These are phyloP conservation scores for Penicillium sclerotiorum DNA, from an alignment of 2,329 filamentous ascomycete species.

Conservation along the genomic window DNA sequence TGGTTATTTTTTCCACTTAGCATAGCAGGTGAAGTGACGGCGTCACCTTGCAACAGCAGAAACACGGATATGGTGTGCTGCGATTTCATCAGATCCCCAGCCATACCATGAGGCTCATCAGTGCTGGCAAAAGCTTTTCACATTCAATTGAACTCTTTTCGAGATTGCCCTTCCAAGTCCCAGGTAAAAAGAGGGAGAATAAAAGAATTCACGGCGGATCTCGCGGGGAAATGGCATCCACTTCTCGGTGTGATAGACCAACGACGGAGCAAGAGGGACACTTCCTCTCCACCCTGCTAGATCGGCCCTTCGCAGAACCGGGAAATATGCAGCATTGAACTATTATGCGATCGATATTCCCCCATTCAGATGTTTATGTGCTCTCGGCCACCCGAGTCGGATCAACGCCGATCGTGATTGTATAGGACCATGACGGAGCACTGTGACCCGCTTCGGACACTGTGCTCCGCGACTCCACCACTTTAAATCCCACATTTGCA, in stretches of 20 bases:
- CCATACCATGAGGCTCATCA: no score
- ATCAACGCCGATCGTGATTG: conserved; percentile 14
- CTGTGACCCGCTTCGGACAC: conserved; percentile 33
- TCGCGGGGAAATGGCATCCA: not conserved
- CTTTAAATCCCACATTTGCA: not conserved
- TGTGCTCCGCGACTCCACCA: conserved; percentile 25
- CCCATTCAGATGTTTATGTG: not conserved
- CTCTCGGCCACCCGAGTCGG: conserved; percentile 13
- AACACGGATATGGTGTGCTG: not conserved
- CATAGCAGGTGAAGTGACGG: no score
- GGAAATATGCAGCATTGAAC: no score
- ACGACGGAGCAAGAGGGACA: conserved; percentile 1
- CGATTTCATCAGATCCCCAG: no score
- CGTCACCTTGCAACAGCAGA: no score
- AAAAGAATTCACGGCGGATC: not conserved
- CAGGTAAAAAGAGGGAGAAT: no score
- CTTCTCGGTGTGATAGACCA: conserved; percentile 9
- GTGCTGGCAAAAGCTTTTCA: no score
- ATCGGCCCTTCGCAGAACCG: not conserved
- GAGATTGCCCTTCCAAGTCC: no score
- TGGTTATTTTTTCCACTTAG: no score
- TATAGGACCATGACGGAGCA: conserved; percentile 30
- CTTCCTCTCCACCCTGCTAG: not conserved
- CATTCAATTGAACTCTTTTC: no score
- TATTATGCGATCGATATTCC: not conserved